phyloP scores from a whole-genome alignment of 306 rosid species.

The Morella rubra region DNA sequence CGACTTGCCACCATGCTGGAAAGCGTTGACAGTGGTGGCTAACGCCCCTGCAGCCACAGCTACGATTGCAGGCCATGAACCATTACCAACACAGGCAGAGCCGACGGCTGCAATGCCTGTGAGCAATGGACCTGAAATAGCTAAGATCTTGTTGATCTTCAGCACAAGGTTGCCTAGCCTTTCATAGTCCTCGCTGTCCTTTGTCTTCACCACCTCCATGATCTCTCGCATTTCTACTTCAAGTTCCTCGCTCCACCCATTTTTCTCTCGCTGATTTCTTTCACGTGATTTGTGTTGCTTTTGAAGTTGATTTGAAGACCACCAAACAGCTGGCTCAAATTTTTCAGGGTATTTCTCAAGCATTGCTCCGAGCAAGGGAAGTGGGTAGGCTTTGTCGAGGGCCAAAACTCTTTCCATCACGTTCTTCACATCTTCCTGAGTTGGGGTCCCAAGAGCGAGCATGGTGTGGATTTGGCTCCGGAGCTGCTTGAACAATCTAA shows the following conservation, averaged over 20 bases:
- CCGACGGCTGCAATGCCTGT: constrained; percentile 64
- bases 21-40: constrained; percentile 49
- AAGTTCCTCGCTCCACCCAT: constrained; percentile 61
- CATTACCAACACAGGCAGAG: constrained; percentile 42
- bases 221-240: constrained; percentile 64
- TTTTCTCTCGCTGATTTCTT: constrained; percentile 10
- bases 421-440: constrained; percentile 42
- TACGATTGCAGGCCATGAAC: constrained; percentile 23
- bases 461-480: constrained; percentile 39
- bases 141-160: constrained; percentile 62
- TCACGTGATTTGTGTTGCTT: neutral
- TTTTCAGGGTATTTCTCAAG: constrained; percentile 61
- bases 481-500: constrained; percentile 58
- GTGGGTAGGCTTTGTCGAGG: constrained; percentile 76
- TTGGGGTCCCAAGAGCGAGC: constrained; percentile 32
- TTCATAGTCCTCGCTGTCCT: constrained; percentile 63
- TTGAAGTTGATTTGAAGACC: constrained; percentile 45
- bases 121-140: constrained; percentile 67
- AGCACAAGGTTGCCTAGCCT: constrained; percentile 59
- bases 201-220: constrained; percentile 42
- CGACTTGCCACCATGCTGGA: constrained; percentile 72
- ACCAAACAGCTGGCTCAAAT: constrained; percentile 74
- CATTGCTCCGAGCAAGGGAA: constrained; percentile 73
- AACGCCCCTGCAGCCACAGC: constrained; percentile 59
- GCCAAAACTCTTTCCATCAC: constrained; percentile 59